phyloP scores from a whole-genome alignment of 164 flowering plant species.

The Vitis vinifera region DNA sequence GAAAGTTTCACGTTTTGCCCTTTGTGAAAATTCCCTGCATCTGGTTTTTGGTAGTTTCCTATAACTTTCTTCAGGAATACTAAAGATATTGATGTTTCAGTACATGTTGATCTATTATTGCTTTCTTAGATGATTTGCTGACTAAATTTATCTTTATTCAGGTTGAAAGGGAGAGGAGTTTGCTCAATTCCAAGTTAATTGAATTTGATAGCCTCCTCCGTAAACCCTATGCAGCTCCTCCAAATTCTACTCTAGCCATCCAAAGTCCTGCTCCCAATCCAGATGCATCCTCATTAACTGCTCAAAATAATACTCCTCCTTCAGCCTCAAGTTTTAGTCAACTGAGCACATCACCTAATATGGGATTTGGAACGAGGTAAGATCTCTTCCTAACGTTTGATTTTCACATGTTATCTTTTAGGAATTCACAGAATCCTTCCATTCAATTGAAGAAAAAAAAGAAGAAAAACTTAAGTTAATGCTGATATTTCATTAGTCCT shows the following conservation, averaged over 20 bases:
- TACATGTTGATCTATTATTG: neutral
- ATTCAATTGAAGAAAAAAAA: too few relatives aligned
- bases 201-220: slow-evolving; percentile 68
- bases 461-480: neutral
- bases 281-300: slow-evolving; percentile 21
- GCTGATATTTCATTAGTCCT: neutral
- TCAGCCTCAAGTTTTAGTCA: slow-evolving; percentile 66
- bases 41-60: neutral
- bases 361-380: slow-evolving; percentile 42
- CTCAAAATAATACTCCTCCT: slow-evolving; percentile 43
- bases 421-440: too few relatives aligned
- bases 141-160: slow-evolving; percentile 26
- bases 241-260: slow-evolving; percentile 22
- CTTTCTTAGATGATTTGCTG: neutral
- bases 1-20: neutral
- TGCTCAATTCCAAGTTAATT: slow-evolving; percentile 58
- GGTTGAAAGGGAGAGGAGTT: slow-evolving; percentile 84
- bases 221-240: slow-evolving; percentile 44
- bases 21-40: neutral
- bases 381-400: neutral
- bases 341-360: slow-evolving; percentile 37
- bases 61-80: neutral
- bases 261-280: slow-evolving; percentile 31
- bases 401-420: neutral
- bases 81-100: neutral